Base-by-base conservation (phyloP, 2,329 filamentous ascomycete genomes). In the Gnomoniopsis sp. region DNA sequence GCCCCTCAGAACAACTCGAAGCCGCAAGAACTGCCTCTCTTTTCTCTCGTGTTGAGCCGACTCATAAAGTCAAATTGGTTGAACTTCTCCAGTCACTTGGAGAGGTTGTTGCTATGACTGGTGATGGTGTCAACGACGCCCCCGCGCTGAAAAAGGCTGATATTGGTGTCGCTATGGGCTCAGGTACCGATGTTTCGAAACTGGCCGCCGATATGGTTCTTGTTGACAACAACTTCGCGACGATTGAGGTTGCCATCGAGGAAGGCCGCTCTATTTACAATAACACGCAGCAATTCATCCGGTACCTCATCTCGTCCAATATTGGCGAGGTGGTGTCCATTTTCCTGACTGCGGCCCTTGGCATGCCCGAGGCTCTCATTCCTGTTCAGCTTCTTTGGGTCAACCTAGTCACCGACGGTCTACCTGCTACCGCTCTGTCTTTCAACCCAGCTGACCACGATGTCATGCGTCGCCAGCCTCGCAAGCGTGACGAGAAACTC, bases 251-350 rank as follows among this genome's bases (percentile, higher is more conserved):
- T 57, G 95, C 95, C 52, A 93, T 99, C 64, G 95, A 99, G 73
- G 95, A 99, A 77, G 95, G 95, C 55, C 89, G 95, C 63, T 93
- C 93, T 64, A 99, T 99, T 77, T 99, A 97, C 84, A 98, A 95
- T 87, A 99, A 99, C 82, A 99, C 95, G 6, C 95, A 99, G 73
- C 95, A 99, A 74, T 99, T 99, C 76, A 99, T 99, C 76, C 91
- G 96, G 52, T 99, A 99, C 74, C 84, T 99, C 62, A 99, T 99
- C 73, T 98, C 93, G 10, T 98, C 93, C 64, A 99, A 99, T 79
- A 99, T 99, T 65, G 96, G 95, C 68, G 95, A 99, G 74, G 95
- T 99, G 38, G 95, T 99, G 38, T 98, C 95, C 11, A 99, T 99
- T 75, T 99, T 99, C 83, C 77, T 99, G 67, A 99, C 95, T 14